Base-by-base conservation (phyloP, 1,284 basidiomycete species). In the Apiotrichum laibachii region DNA sequence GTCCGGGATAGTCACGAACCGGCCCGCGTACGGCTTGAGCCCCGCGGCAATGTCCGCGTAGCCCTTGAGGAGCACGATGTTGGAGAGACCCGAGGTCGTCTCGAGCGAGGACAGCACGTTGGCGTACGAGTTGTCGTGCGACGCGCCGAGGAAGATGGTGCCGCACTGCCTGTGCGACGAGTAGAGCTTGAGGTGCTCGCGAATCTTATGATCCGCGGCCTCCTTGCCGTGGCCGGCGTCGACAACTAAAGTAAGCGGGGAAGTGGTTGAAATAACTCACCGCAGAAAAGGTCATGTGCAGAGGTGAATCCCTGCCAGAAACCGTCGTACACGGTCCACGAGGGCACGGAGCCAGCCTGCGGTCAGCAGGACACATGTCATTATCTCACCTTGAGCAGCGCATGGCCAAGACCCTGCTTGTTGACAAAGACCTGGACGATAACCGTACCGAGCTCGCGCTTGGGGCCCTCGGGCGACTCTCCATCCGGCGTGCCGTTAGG, bases 151-250 rank as follows among this genome's bases (percentile, higher is more conserved):
- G 73, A 89, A 86, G 47, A 91, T 80, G 50, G 85, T 84, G 50
- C 86, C 79, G 37, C 87, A 90, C 71, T 90, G 88, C 11, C 86
- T 84, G 67, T 90, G 86, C 59, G 83, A 82, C 48, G 83, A 80
- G 72, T 85, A 90, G n/a, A 88, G 86, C 73, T 86, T 82, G 42
- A 91, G 76, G 71, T 88, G 85, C 72, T 89, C 89, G 81, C 83
- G 84, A 61, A 92, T 87, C 77, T 92, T 92, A 31, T 80, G 79
- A 68, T 86, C 85, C 9, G 83, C 80, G 9, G 81, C 82, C 57
- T 88, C 86, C 67, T 84, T 85, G 56, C 83, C 83, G 55, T 81
- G 80, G 21, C 88, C 88, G 43, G 86, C 86, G 69, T 92, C 90
- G 60, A 89, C 82, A 58, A 88, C 79, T 59, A 81, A 75, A 71